These are phyloP conservation scores for Nemania serpens DNA, from an alignment of 2,329 filamentous ascomycete species.

Conservation along the genomic window DNA sequence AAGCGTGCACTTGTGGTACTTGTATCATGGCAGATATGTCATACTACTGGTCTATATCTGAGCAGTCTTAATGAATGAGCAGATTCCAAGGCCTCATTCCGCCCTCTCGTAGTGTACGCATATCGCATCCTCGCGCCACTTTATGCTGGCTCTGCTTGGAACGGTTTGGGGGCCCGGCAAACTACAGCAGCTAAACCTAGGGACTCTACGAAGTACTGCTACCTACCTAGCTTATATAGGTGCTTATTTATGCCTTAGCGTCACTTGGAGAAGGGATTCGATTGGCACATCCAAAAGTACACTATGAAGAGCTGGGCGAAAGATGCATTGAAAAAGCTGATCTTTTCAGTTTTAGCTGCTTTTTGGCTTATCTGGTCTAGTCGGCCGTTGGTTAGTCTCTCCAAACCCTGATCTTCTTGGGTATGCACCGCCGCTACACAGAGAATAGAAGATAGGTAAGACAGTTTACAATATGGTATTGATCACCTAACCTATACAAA, in stretches of 20 bases:
- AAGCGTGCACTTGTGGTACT: not conserved
- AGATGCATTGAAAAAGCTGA: not conserved
- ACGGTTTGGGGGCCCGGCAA: not conserved
- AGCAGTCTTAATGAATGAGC: not conserved
- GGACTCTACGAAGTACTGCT: not conserved
- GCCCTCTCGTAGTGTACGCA: not conserved
- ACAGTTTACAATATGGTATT: too few relatives aligned
- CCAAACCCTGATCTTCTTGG: too few relatives aligned
- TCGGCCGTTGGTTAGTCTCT: too few relatives aligned
- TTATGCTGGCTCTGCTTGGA: not conserved
- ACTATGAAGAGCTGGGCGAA: not conserved
- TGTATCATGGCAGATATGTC: not conserved
- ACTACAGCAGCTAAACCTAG: too few relatives aligned
- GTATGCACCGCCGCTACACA: too few relatives aligned
- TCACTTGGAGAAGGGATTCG: not conserved
- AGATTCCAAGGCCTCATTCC: not conserved
- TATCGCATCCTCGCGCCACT: not conserved
- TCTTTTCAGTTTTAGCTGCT: not conserved
- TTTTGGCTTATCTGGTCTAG: too few relatives aligned
- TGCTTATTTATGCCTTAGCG: not conserved
- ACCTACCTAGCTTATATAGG: too few relatives aligned
- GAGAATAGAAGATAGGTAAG: too few relatives aligned
- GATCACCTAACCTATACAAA: too few relatives aligned
- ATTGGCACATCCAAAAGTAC: not conserved
- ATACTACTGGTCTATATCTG: not conserved